Evolutionary conservation across 2,329 filamentous ascomycete species (phyloP).

Genomic region (Amauroascus verrucosus): DNA sequence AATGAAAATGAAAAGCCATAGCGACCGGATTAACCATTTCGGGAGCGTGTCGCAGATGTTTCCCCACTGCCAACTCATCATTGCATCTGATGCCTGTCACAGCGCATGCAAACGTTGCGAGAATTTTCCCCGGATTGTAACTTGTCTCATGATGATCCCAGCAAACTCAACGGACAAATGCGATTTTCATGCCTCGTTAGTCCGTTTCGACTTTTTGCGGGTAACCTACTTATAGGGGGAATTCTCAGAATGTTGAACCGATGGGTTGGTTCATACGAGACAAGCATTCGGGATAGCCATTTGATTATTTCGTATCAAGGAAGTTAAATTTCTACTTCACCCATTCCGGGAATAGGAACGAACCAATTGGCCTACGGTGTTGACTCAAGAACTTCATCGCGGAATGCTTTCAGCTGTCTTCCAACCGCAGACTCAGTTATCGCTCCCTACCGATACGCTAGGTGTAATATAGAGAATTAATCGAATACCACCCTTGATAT

Average conservation of each 20-base stretch:
- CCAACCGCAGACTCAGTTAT: background rate
- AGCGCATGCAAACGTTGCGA: slow-evolving; percentile 52
- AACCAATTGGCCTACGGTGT: background rate
- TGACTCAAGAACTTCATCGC: background rate
- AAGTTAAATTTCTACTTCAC: background rate
- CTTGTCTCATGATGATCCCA: background rate
- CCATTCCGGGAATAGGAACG: background rate
- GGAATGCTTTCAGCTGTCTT: background rate
- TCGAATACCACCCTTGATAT: background rate
- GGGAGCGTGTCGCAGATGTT: slow-evolving; percentile 17
- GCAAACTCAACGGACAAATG: background rate
- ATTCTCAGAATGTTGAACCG: background rate
- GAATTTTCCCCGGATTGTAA: slow-evolving; percentile 56
- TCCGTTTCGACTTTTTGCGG: background rate
- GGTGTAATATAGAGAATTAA: background rate
- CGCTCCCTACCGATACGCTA: background rate
- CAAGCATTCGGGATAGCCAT: slow-evolving; percentile 1
- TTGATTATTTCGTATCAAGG: background rate
- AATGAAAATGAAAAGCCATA: too few relatives aligned
- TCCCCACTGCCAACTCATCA: slow-evolving; percentile 61
- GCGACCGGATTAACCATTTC: background rate
- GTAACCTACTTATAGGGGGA: background rate
- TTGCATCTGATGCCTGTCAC: slow-evolving; percentile 48
- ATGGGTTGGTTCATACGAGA: slow-evolving; percentile 7
- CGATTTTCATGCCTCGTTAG: background rate